Percentiles rank a stretch among this genome's conserved stretches.
These are phyloP conservation scores for Colletotrichum sp. DNA, from an alignment of 2,329 filamentous ascomycete genomes.

Conservation along the genomic window DNA sequence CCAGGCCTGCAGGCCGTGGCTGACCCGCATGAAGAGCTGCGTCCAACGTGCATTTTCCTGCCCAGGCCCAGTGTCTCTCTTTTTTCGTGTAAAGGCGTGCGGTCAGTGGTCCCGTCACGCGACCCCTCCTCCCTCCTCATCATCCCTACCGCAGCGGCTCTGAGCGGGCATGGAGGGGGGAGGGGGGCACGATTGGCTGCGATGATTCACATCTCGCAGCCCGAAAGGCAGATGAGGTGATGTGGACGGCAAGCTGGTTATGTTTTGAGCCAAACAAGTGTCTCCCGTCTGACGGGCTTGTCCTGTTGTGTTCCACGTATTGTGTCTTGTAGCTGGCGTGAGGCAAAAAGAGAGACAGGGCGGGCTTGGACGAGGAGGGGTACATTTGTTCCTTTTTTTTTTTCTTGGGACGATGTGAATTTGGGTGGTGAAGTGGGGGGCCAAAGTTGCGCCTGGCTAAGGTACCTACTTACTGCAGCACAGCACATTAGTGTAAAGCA, in stretches of 20 bases:
- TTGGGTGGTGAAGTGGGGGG: background rate
- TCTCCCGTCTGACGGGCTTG: background rate
- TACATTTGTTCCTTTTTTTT: background rate
- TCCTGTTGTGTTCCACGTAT: background rate
- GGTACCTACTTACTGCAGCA: background rate
- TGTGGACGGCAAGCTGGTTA: background rate
- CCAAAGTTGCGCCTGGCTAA: background rate
- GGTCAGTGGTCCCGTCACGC: constrained; percentile 2
- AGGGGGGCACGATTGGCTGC: background rate
- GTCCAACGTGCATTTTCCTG: constrained; percentile 3
- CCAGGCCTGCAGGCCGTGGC: background rate
- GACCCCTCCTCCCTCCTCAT: background rate
- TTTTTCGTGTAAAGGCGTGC: background rate
- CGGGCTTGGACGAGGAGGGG: background rate
- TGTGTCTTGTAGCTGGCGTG: background rate
- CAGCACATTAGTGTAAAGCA: background rate
- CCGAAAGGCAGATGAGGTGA: background rate
- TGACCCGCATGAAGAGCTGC: constrained; percentile 10
- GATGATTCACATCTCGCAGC: background rate
- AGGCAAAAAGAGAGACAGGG: background rate
- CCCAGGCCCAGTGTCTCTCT: background rate
- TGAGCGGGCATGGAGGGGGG: background rate
- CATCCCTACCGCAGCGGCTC: background rate
- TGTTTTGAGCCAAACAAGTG: background rate
- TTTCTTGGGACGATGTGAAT: background rate